Base-by-base conservation (phyloP, 495 filamentous ascomycete species). In the Xylaria longipes region DNA sequence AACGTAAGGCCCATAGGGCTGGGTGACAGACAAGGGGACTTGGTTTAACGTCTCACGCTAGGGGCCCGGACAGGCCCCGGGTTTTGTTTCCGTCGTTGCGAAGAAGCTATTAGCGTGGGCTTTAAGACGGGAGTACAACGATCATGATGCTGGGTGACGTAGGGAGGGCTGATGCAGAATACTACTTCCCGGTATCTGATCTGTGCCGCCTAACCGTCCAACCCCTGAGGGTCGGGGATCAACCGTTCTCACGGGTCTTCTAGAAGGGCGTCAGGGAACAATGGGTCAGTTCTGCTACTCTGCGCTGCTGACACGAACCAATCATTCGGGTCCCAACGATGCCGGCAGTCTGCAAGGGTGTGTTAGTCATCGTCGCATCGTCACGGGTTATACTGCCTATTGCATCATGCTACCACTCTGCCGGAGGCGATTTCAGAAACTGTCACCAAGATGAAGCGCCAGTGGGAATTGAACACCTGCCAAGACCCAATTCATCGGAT, bases 341-440 rank as follows among this genome's bases (percentile, higher is more conserved):
- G 64, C 65, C 35, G 65, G 5, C 35, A 22, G 43, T 56, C 65
- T 54, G 65, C 65, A 56, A 27, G 35, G 8, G 5, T 15, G 37
- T 65, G 43, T 37, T 56, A 48, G 62, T 56, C 35, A 67, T 67
- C 12, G 48, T 67, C 46, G 46, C 48, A 67, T 67, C 31, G 46
- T 39, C 29, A 35, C 29, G 62, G 39, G 43, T 17, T 35, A 48
- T 65, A 12, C 43, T 35, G 29, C 46, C 64, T 35, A 65, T 67
- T 33, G 64, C 65, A 50, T 43, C 20, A 48, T 11, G 65, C 33
- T 39, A 27, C n/a, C 35, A 48, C 33, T 41, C 45, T 54, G 46
- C 33, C 37, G 46, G 48, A 56, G 65, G 35, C 65, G 33, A 54
- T 52, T 60, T 37, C 31, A 37, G 33, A n/a, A n/a, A 37, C 14